Conservation (phyloP, 2,329 filamentous ascomycete genomes). For the Trichoderma gracile region DNA sequence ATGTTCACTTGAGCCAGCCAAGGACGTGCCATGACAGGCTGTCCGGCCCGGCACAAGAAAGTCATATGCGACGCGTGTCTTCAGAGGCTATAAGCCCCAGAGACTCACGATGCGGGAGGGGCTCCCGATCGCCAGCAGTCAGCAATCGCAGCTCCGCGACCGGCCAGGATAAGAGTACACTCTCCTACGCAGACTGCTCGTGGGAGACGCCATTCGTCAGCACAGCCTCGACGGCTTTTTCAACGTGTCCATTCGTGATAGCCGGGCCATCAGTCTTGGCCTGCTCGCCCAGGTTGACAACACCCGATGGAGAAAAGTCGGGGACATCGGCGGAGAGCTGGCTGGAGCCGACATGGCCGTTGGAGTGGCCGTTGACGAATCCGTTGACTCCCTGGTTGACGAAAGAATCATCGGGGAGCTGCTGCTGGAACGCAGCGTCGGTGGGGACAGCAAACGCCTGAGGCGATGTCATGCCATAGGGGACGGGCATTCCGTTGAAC, state of each 20-base stretch:
- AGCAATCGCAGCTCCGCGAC: background rate
- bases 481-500: conserved; percentile 38
- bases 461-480: conserved; percentile 37
- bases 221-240: background rate
- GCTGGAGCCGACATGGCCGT: conserved; percentile 35
- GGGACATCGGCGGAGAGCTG: conserved; percentile 45
- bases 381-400: conserved; percentile 43
- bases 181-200: conserved; percentile 7
- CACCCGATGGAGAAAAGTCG: conserved; percentile 43
- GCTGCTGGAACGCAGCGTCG: conserved; percentile 36
- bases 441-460: conserved; percentile 36
- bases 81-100: background rate
- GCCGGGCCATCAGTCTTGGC: background rate
- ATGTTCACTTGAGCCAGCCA: conserved; percentile 9
- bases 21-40: conserved; percentile 15
- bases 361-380: conserved; percentile 32
- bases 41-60: conserved; percentile 1
- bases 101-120: background rate
- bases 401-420: conserved; percentile 37
- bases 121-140: background rate
- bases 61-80: conserved; percentile 7
- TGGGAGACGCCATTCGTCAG: conserved; percentile 23
- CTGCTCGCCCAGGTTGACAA: conserved; percentile 11
- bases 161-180: background rate
- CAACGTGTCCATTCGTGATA: conserved; percentile 26